A percentile compares a stretch with the other conserved stretches of the same genome.
Evolutionary conservation across 805 yeast species (phyloP).

Genomic region (Metschnikowia shivogae): DNA sequence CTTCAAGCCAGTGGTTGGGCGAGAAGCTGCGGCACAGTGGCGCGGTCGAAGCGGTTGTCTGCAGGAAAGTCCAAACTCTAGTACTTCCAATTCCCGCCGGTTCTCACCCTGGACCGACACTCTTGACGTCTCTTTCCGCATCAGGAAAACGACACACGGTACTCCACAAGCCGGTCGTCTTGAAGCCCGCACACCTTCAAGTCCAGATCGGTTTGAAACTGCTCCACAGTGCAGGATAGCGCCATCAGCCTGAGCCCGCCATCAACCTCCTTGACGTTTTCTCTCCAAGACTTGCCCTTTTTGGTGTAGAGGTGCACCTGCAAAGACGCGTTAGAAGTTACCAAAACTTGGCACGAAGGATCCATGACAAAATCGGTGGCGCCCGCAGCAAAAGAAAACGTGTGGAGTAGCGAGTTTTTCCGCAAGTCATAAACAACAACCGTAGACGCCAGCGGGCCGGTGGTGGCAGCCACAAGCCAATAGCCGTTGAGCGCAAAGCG

Average conservation of each 20-base stretch:
- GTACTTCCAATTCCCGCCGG: no score
- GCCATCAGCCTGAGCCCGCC: constrained; percentile 5
- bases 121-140: neutral
- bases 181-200: constrained; percentile 10
- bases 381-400: constrained; percentile 11
- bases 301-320: constrained; percentile 35
- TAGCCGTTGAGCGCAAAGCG: constrained; percentile 63
- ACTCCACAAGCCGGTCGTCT: constrained; percentile 3
- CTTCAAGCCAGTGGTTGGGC: no score
- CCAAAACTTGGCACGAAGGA: constrained; percentile 32
- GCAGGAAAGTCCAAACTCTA: no score
- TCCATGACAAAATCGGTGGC: constrained; percentile 28
- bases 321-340: constrained; percentile 19
- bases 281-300: constrained; percentile 36
- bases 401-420: constrained; percentile 28
- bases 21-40: no score
- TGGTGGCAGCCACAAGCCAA: constrained; percentile 43
- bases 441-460: constrained; percentile 9
- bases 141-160: neutral
- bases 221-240: constrained; percentile 7
- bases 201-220: constrained; percentile 2
- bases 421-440: constrained; percentile 49
- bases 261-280: constrained; percentile 4
- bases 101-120: no score
- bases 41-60: no score